phyloP scores from a whole-genome alignment of 257 asterid genomes.

The Penstemon newberryi region DNA sequence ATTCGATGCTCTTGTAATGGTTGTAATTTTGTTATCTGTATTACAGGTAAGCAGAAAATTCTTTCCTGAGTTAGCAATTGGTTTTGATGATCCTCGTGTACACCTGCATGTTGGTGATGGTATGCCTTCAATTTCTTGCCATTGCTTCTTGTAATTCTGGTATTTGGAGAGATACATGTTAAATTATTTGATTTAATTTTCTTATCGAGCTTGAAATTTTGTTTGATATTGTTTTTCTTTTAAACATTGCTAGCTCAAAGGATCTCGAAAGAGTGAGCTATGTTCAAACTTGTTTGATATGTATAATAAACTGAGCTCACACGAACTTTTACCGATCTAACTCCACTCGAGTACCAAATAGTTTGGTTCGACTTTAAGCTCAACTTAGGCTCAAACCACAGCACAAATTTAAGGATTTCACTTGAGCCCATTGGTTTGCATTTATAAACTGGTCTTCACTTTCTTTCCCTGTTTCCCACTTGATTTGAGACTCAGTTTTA shows the following conservation, averaged over 20 bases:
- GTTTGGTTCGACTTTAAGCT: not conserved
- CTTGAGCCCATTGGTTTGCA: not conserved
- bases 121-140: slow-evolving; percentile 31
- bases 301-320: too few relatives aligned
- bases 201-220: too few relatives aligned
- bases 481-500: not conserved
- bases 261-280: too few relatives aligned
- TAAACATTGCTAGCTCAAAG: too few relatives aligned
- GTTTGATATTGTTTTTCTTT: too few relatives aligned
- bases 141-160: slow-evolving; percentile 14
- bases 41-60: slow-evolving; percentile 85
- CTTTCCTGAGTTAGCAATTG: slow-evolving; percentile 90
- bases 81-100: slow-evolving; percentile 96
- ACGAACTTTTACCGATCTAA: not conserved
- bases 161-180: slow-evolving; percentile 10
- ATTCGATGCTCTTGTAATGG: slow-evolving; percentile 10
- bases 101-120: slow-evolving; percentile 96
- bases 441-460: not conserved
- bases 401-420: not conserved
- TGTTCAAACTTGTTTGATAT: too few relatives aligned
- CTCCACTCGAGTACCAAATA: not conserved
- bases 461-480: not conserved
- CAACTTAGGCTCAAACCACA: not conserved
- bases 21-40: slow-evolving; percentile 13
- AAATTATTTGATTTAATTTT: not conserved